phyloP scores from a whole-genome alignment of 2,329 filamentous ascomycete genomes.

The Fusarium tricinctum region DNA sequence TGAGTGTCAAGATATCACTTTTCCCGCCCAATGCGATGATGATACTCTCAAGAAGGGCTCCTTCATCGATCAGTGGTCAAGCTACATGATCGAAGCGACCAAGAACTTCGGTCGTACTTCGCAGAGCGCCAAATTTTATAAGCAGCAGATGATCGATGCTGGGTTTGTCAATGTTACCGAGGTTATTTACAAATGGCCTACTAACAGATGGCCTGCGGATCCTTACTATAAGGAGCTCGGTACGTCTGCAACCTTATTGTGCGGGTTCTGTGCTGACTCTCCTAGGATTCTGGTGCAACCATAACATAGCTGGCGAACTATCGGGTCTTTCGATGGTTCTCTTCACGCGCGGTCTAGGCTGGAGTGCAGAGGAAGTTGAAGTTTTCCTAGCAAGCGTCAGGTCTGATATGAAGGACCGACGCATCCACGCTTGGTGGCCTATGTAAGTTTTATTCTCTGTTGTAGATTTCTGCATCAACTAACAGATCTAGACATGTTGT shows the following conservation, averaged over 20 bases:
- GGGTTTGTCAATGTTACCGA: conserved; percentile 68
- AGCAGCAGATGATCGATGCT: conserved; percentile 60
- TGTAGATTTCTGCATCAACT: accelerated
- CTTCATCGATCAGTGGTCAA: conserved; percentile 48
- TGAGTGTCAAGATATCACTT: conserved; percentile 60
- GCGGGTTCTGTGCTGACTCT: accelerated
- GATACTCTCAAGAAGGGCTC: conserved; percentile 53
- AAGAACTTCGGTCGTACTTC: conserved; percentile 50
- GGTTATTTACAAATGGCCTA: conserved; percentile 64
- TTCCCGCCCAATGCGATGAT: conserved; percentile 59
- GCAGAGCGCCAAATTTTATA: conserved; percentile 51
- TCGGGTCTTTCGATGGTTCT: conserved; percentile 57
- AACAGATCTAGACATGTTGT: conserved; percentile 37
- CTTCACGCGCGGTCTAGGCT: conserved; percentile 56
- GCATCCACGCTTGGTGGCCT: conserved; percentile 57
- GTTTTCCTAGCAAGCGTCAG: conserved; percentile 54
- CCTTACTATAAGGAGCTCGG: conserved; percentile 66
- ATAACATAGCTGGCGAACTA: conserved; percentile 53
- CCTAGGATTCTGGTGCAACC: conserved; percentile 56
- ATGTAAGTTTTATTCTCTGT: conserved; percentile 49
- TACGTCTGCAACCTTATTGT: conserved; percentile 9
- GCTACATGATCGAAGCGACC: conserved; percentile 51
- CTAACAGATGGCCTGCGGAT: conserved; percentile 66
- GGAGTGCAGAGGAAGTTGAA: conserved; percentile 53
- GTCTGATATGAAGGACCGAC: conserved; percentile 53